Evolutionary conservation across 2,329 filamentous ascomycete genomes (phyloP), one percentile per base, ranked within the genome.

Genomic region (Cercospora sp.): DNA sequence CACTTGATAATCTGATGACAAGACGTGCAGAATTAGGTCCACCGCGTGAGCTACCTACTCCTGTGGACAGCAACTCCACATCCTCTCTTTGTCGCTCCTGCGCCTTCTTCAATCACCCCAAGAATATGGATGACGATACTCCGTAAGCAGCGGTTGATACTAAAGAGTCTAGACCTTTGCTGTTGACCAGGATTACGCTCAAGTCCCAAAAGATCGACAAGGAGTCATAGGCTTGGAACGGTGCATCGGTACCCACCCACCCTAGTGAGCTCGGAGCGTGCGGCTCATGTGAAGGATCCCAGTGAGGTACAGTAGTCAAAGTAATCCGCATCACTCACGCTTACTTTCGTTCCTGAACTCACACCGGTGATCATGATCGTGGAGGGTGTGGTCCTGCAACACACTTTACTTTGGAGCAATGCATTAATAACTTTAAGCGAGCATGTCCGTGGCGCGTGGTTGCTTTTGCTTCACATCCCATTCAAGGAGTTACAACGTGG

Each of bases 311-410:
- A 16, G 18, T 18, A 48, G 42, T 48, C 42, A 48, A 48, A 48
- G 42, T 31, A 10, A 57, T 31, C 53, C 53, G 23, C 53, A 30
- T 57, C 53, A 16, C 8, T 16, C 53, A 30, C 23, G 42, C 28
- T 57, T 16, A 30, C 53, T 57, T 57, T 57, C 23, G 53, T 57
- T 57, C 53, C 53, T 57, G 53, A 57, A 57, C 53, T 31, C 9
- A 31, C 20, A n/a, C 53, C 53, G 53, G 42, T 48, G n/a, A 36
- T 13, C 33, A 55, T 55, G 16, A 55, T 57, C 53, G n/a, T 16
- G 23, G 53, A 23, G 23, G 53, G 16, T 26, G 53, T 31, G 53
- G 20, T 26, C 53, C 20, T 48, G 18, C 36, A 42, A 42, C 36
- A 42, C 36, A 42, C 36, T 42, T 42, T n/a, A 42, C 16, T n/a